A percentile compares a stretch with the other conserved stretches of the same genome.
Evolutionary conservation across 257 asterid species (phyloP).

Genomic region (Osmanthus fragrans): DNA sequence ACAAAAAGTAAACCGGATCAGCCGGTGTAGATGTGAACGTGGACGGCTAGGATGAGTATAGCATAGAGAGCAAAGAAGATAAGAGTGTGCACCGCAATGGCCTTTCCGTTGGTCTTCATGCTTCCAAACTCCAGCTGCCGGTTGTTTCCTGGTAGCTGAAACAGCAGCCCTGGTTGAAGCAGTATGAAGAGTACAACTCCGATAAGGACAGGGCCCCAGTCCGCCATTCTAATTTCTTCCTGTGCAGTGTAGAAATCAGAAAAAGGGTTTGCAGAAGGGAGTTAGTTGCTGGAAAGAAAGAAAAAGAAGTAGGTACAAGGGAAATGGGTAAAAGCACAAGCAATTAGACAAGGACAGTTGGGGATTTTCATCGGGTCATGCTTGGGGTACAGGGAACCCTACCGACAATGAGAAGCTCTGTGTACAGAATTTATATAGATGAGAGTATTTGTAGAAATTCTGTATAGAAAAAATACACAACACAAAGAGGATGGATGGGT

Average conservation of each 20-base stretch:
- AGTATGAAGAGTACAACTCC: constrained; percentile 79
- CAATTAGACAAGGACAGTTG: neutral
- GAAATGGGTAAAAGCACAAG: neutral
- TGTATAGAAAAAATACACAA: too few relatives aligned
- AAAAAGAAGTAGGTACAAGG: neutral
- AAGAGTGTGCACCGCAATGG: constrained; percentile 78
- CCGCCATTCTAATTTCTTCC: constrained; percentile 50
- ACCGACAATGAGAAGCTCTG: too few relatives aligned
- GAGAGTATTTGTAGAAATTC: too few relatives aligned
- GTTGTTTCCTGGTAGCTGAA: constrained; percentile 77
- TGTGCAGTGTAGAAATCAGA: neutral
- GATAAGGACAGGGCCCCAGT: constrained; percentile 85
- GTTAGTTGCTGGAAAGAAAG: constrained; percentile 1
- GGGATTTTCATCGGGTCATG: constrained; percentile 16
- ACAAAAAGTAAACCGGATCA: constrained; percentile 26
- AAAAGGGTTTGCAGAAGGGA: neutral
- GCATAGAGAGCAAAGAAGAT: constrained; percentile 79
- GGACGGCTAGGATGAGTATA: constrained; percentile 67
- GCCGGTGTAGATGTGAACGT: constrained; percentile 80
- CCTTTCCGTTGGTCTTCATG: constrained; percentile 84
- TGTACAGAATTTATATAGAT: too few relatives aligned
- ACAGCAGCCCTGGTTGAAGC: constrained; percentile 74
- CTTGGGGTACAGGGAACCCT: too few relatives aligned
- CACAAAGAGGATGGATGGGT: too few relatives aligned
- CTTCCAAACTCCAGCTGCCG: constrained; percentile 66